Base-by-base conservation (phyloP, 2,329 filamentous ascomycete genomes). In the Clonostachys byssicola region DNA sequence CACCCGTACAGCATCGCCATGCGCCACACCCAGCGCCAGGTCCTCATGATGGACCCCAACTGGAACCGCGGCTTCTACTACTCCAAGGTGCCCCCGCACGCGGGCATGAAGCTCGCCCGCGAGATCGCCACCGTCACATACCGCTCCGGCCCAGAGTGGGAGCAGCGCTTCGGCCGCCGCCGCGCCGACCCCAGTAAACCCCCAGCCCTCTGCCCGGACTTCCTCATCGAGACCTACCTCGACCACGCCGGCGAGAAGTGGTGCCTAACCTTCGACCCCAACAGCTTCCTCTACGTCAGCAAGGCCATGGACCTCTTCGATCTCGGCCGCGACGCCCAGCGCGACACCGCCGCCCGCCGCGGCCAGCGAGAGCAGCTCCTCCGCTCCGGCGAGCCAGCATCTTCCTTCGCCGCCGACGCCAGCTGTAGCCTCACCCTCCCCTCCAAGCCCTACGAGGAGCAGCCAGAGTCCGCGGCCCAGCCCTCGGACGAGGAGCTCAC, bases 261-360 rank as follows among this genome's bases (percentile, higher is more conserved):
- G 74, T 96, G 91, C 62, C 77, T 99, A 23, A 92, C 94, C 53
- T 97, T 97, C 63, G 94, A 99, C 60, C 84, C 94, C 23, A 99
- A 99, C 68, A 96, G 91, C 60, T 72, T 97, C 38, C 75, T 99
- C 3, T 99, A 99, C 65, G 89, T 99, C 48, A 95, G 90, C 65
- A 99, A 99, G 70, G 94, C 94, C 6, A 99, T 99, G 94, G 94
- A 99, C 62, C 75, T 99, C 12, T 99, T 99, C 64, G 94, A 99
- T 59, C 79, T 99, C 0, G 91, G 94, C 20, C 73, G 74, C 43
- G 77, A 81, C 39, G 84, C 86, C 60, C 89, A 92, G 61, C 66
- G 72, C 5, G 81, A 78, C 17, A 82, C 88, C 3, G 73, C 73
- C 17, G 60, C 72, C 34, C 79, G 90, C 30, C 76, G 92, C 14